phyloP scores from a whole-genome alignment of 306 rosid genomes.

The Potentilla sterilis region DNA sequence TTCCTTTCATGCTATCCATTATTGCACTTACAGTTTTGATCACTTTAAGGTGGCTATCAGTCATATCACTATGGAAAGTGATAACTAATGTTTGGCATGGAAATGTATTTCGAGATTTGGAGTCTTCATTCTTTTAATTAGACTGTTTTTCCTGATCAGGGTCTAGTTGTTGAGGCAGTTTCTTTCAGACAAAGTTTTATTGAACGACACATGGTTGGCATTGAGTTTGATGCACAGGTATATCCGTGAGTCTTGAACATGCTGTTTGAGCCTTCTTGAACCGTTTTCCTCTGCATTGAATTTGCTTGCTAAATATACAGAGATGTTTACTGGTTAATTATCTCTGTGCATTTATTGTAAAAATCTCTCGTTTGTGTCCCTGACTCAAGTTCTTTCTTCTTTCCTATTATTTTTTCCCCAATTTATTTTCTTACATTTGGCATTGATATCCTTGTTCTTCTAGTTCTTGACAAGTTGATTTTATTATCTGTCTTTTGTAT shows the following conservation, averaged over 20 bases:
- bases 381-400: not conserved
- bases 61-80: not conserved
- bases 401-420: not conserved
- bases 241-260: conserved; percentile 10
- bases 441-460: too few species aligned
- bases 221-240: conserved; percentile 89
- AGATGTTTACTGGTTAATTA: not conserved
- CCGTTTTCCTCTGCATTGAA: not conserved
- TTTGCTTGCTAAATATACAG: not conserved
- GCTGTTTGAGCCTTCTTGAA: not conserved
- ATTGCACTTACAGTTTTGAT: conserved; percentile 16
- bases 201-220: conserved; percentile 54
- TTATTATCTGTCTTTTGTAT: too few species aligned
- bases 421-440: too few species aligned
- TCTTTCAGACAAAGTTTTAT: conserved; percentile 45
- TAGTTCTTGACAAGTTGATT: too few species aligned
- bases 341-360: not conserved
- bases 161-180: conserved; percentile 62
- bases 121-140: conserved; percentile 17
- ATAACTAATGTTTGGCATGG: not conserved
- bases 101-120: conserved; percentile 1
- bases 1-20: conserved; percentile 8
- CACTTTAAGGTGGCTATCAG: not conserved
- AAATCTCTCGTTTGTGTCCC: not conserved
- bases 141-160: conserved; percentile 41